Evolutionary conservation across 2,329 filamentous ascomycete species (phyloP).

Genomic region (Zymoseptoria tritici): DNA sequence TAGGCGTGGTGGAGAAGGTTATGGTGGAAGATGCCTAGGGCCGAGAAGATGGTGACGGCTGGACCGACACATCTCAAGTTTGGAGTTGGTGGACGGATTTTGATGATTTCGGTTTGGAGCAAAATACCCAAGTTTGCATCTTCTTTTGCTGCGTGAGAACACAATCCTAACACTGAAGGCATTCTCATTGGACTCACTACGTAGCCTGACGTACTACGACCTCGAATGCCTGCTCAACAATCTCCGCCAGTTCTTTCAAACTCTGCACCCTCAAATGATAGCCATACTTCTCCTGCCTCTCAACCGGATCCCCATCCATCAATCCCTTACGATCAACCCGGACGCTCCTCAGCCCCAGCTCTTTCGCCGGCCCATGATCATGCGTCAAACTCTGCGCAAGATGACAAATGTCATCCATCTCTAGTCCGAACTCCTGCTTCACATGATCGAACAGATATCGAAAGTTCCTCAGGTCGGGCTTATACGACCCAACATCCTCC

Average conservation of each 20-base stretch:
- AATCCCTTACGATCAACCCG: conserved; percentile 56
- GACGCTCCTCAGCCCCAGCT: conserved; percentile 52
- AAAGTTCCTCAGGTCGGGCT: conserved; percentile 60
- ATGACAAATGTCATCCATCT: conserved; percentile 54
- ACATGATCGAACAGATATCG: conserved; percentile 53
- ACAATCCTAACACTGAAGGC: neutral
- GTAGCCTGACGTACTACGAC: neutral
- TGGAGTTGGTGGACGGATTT: neutral
- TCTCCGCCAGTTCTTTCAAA: conserved; percentile 54
- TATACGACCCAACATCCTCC: conserved; percentile 64
- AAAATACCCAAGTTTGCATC: neutral
- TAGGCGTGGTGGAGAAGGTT: conserved; percentile 33
- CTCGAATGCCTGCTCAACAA: conserved; percentile 39
- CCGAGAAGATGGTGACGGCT: neutral
- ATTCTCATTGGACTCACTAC: too few species aligned
- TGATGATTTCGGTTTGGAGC: neutral
- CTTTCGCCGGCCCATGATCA: conserved; percentile 59
- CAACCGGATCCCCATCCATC: conserved; percentile 37
- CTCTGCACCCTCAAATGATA: conserved; percentile 56
- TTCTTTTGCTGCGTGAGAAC: neutral
- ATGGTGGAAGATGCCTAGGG: conserved; percentile 18
- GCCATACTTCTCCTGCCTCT: conserved; percentile 34
- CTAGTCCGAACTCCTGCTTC: conserved; percentile 48
- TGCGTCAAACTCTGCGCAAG: conserved; percentile 61
- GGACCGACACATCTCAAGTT: neutral